Evolutionary conservation across 352 stramenopile species (phyloP).

Genomic region (Plasmopara viticola): DNA sequence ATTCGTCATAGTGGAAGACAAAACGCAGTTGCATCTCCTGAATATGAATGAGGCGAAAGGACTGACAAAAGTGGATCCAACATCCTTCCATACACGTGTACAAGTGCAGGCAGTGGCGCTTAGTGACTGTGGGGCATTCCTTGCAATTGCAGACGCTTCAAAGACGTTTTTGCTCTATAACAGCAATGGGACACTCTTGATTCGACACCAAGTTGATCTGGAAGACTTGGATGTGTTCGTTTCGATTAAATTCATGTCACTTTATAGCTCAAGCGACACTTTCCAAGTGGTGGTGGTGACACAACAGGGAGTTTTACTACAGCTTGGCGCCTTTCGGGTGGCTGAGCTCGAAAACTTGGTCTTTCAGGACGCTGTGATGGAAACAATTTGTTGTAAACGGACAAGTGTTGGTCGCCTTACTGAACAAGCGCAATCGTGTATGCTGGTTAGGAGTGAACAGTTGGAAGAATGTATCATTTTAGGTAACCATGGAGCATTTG

Average conservation of each 20-base stretch:
- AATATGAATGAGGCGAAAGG: background rate
- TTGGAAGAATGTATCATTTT: conserved; percentile 10
- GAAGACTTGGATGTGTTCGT: conserved; percentile 12
- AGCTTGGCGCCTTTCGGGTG: conserved; percentile 22
- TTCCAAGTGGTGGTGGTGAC: conserved; percentile 33
- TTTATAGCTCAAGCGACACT: conserved; percentile 1
- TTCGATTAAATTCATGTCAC: conserved; percentile 13
- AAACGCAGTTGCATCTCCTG: conserved; percentile 4
- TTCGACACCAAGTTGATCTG: conserved; percentile 9
- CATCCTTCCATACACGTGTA: conserved; percentile 8
- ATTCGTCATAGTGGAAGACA: conserved; percentile 3
- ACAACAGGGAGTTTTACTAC: conserved; percentile 13
- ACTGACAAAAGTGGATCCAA: conserved; percentile 9
- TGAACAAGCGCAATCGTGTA: conserved; percentile 9
- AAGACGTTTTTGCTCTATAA: conserved; percentile 30
- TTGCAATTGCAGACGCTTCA: conserved; percentile 26
- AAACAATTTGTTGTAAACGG: conserved; percentile 21
- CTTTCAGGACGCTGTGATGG: conserved; percentile 14
- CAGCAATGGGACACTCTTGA: conserved; percentile 18
- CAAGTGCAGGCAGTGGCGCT: conserved; percentile 26
- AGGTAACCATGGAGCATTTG: conserved; percentile 18
- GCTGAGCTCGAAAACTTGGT: conserved; percentile 24
- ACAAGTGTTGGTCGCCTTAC: conserved; percentile 13
- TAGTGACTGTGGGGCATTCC: conserved; percentile 27
- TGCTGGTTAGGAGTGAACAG: conserved; percentile 11